These are phyloP conservation scores for Phytophthora citrophthora DNA, from an alignment of 352 stramenopile genomes.

Conservation along the genomic window DNA sequence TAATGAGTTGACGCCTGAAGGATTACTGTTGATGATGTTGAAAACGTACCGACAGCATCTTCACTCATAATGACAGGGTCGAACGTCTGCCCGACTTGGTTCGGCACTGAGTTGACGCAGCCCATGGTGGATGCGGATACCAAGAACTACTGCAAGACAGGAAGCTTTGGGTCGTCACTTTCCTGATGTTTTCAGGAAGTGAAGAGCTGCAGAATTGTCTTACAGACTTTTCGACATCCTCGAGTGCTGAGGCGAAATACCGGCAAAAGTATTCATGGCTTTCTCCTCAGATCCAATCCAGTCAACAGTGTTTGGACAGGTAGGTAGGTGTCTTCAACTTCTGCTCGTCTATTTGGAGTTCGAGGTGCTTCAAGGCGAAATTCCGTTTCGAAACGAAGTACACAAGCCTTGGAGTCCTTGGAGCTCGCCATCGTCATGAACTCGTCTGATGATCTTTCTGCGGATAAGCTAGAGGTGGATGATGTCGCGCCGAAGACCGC, in stretches of 20 bases:
- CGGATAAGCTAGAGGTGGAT: slow-evolving; percentile 18
- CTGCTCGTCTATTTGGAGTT: too few relatives aligned
- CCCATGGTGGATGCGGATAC: slow-evolving; percentile 43
- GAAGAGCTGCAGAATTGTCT: slow-evolving; percentile 16
- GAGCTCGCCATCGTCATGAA: slow-evolving; percentile 16
- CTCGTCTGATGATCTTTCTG: slow-evolving; percentile 15
- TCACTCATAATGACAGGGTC: slow-evolving; percentile 49
- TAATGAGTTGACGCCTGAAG: background rate
- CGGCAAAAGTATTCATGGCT: slow-evolving; percentile 16
- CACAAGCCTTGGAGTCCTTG: background rate
- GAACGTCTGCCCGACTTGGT: slow-evolving; percentile 50
- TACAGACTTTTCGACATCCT: slow-evolving; percentile 17
- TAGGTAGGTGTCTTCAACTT: background rate
- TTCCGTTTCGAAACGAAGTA: slow-evolving; percentile 24
- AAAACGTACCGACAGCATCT: slow-evolving; percentile 32
- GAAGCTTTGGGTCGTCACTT: slow-evolving; percentile 9
- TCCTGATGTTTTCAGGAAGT: slow-evolving; percentile 25
- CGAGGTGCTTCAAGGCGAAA: too few relatives aligned
- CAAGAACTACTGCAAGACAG: slow-evolving; percentile 4
- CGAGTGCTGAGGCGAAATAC: slow-evolving; percentile 17
- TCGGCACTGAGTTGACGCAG: slow-evolving; percentile 68
- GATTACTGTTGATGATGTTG: too few relatives aligned
- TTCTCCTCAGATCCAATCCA: slow-evolving; percentile 21
- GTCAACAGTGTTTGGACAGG: slow-evolving; percentile 1
- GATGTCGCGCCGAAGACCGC: slow-evolving; percentile 17